These are phyloP conservation scores for Pseudogymnoascus sp. DNA, from an alignment of 2,329 filamentous ascomycete species.

Conservation along the genomic window DNA sequence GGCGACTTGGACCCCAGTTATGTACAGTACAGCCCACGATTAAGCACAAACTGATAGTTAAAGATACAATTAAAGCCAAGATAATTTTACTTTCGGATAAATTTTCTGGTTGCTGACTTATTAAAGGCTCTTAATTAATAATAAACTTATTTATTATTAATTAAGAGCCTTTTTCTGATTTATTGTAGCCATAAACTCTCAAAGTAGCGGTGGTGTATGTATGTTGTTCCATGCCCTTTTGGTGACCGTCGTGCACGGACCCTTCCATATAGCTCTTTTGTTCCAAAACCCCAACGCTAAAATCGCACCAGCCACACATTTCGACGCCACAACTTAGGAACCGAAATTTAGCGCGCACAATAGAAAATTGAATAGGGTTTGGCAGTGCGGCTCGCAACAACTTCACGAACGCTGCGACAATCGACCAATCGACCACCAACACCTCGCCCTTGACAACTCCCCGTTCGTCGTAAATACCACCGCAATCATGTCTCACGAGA, in stretches of 20 bases:
- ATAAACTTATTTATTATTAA: background rate
- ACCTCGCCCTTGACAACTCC: constrained; percentile 10
- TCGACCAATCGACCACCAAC: constrained; percentile 10
- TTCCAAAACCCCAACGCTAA: constrained; percentile 1
- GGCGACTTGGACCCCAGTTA: background rate
- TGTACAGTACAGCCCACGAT: background rate
- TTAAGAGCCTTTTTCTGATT: background rate
- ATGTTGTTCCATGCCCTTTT: background rate
- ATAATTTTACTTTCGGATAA: background rate
- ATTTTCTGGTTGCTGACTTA: background rate
- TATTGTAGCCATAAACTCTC: background rate
- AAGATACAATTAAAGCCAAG: background rate
- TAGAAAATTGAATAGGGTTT: constrained; percentile 9
- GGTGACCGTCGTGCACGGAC: background rate
- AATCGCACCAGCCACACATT: constrained; percentile 4
- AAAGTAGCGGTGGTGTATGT: background rate
- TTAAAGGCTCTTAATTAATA: too few species aligned
- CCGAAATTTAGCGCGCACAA: constrained; percentile 11
- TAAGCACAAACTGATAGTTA: background rate
- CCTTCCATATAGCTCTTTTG: background rate
- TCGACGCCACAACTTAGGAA: constrained; percentile 2
- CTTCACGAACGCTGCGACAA: constrained; percentile 9
- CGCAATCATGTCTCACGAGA: constrained; percentile 78
- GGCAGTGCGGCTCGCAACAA: constrained; percentile 8
- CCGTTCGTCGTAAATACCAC: constrained; percentile 14